phyloP scores from a whole-genome alignment of 1,284 basidiomycete genomes.

The Ustilago shanxiensis region DNA sequence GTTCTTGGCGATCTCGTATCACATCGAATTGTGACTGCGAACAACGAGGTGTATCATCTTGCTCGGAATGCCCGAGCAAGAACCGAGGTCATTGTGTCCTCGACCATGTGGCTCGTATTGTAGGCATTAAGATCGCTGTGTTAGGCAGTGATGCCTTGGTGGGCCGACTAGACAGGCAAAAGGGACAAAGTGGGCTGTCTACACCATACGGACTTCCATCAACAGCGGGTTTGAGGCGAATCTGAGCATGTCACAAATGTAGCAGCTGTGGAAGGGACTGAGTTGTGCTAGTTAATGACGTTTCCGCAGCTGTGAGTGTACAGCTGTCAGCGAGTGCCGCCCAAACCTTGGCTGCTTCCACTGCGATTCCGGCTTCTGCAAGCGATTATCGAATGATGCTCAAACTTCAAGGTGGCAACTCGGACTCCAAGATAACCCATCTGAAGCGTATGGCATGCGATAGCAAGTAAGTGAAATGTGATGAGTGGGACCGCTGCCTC shows the following conservation, averaged over 20 bases:
- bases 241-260: not conserved
- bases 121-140: not conserved
- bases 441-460: not conserved
- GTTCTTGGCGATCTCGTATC: not conserved
- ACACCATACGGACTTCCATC: not conserved
- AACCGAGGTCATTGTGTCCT: not conserved
- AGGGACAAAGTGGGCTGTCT: constrained; percentile 2
- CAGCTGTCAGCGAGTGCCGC: constrained; percentile 8
- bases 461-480: not conserved
- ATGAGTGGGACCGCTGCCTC: too few relatives aligned
- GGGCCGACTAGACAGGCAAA: not conserved
- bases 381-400: not conserved
- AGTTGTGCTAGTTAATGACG: not conserved
- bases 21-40: not conserved
- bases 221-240: not conserved
- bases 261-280: not conserved
- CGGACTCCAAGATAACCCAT: not conserved
- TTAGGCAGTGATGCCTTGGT: not conserved
- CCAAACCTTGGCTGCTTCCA: not conserved
- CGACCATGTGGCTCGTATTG: not conserved
- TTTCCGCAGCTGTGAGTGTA: not conserved
- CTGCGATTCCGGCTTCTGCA: not conserved
- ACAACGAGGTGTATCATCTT: not conserved
- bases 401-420: not conserved
- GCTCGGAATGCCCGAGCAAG: not conserved